Evolutionary conservation across 192 early-diverging fungal species (phyloP).

Genomic region (Coemansia sp.): DNA sequence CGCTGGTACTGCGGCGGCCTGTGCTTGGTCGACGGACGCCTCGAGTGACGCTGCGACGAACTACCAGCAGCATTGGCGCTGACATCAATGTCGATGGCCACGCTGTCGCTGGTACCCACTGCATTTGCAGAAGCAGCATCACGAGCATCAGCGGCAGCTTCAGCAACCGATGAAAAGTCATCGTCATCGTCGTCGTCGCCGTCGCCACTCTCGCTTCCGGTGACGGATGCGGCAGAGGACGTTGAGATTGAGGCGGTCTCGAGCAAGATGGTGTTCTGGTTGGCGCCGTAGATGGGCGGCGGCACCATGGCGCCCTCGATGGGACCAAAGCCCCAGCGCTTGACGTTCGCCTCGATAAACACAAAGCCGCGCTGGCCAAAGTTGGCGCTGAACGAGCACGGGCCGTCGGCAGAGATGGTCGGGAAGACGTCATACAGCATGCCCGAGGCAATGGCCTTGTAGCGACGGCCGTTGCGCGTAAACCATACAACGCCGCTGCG

Average conservation of each 20-base stretch:
- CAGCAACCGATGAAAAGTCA: neutral
- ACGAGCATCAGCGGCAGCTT: constrained; percentile 19
- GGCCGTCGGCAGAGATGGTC: constrained; percentile 49
- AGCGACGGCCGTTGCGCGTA: constrained; percentile 68
- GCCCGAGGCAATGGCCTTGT: constrained; percentile 66
- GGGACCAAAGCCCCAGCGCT: constrained; percentile 78
- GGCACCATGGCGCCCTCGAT: constrained; percentile 64
- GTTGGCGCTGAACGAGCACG: constrained; percentile 59
- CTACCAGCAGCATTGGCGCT: neutral
- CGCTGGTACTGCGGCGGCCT: constrained; percentile 41
- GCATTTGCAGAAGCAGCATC: constrained; percentile 8
- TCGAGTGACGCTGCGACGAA: constrained; percentile 4
- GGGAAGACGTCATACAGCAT: constrained; percentile 69
- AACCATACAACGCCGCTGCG: constrained; percentile 72
- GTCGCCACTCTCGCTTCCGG: constrained; percentile 18
- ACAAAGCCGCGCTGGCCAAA: constrained; percentile 80
- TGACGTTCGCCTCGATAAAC: constrained; percentile 81
- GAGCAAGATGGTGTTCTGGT: constrained; percentile 65
- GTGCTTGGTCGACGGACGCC: constrained; percentile 9
- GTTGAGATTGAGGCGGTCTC: too few species aligned
- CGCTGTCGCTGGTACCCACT: constrained; percentile 6
- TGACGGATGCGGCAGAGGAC: too few species aligned
- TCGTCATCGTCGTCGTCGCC: constrained; percentile 6
- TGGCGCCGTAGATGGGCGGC: constrained; percentile 73
- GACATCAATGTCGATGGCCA: constrained; percentile 22